A percentile compares a stretch with the other conserved stretches of the same genome.
These are phyloP conservation scores for Pachysolen tannophilus DNA, from an alignment of 805 yeast species.

Conservation along the genomic window DNA sequence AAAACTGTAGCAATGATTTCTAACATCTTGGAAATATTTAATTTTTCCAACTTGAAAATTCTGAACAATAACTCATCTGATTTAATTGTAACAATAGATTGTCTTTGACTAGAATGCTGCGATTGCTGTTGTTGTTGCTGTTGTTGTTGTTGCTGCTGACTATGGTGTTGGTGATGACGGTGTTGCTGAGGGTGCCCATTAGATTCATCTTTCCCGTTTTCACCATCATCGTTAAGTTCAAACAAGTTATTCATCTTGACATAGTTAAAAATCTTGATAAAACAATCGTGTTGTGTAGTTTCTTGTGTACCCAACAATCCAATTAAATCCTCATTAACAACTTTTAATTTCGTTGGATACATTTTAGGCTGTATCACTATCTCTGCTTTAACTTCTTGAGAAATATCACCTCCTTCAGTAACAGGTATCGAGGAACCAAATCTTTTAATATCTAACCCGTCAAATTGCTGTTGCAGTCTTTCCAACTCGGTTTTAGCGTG, in stretches of 20 bases:
- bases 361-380: constrained; percentile 79
- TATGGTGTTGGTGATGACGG: constrained; percentile 1
- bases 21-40: constrained; percentile 65
- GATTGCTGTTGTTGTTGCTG: constrained; percentile 10
- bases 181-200: constrained; percentile 7
- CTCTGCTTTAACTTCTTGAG: constrained; percentile 52
- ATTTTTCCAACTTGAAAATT: constrained; percentile 40
- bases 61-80: constrained; percentile 37
- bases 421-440: constrained; percentile 42
- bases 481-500: constrained; percentile 19
- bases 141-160: too few relatives aligned
- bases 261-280: constrained; percentile 31
- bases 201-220: constrained; percentile 13
- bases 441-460: constrained; percentile 84
- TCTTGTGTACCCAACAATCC: constrained; percentile 68
- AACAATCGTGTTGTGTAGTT: constrained; percentile 77
- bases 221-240: constrained; percentile 17
- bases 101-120: constrained; percentile 12
- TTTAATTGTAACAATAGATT: constrained; percentile 21
- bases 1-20: constrained; percentile 62
- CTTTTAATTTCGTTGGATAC: constrained; percentile 55
- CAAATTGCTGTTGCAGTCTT: constrained; percentile 45
- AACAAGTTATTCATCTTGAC: constrained; percentile 27
- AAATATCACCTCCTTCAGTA: constrained; percentile 12
- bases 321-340: constrained; percentile 55